Evolutionary conservation across 257 asterid genomes (phyloP).

Genomic region (Primulina tabacum): DNA sequence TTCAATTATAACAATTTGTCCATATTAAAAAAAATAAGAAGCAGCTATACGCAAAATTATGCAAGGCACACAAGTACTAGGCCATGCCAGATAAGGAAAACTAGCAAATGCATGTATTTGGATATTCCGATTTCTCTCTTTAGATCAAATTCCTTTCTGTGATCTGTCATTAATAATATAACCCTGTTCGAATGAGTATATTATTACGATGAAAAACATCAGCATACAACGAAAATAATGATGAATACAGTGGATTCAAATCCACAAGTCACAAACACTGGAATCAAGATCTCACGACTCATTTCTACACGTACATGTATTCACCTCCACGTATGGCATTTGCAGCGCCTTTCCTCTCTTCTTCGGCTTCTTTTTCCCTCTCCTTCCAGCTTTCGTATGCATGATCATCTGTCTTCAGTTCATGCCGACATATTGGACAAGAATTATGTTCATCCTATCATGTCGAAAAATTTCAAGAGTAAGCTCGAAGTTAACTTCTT

Average conservation of each 20-base stretch:
- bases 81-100: neutral
- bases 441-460: conserved; percentile 87
- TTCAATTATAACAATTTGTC: too few relatives aligned
- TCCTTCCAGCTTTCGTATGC: conserved; percentile 91
- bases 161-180: neutral
- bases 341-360: conserved; percentile 95
- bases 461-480: neutral
- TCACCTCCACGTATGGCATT: conserved; percentile 95
- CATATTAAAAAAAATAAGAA: too few relatives aligned
- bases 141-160: neutral
- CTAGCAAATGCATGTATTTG: neutral
- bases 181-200: neutral
- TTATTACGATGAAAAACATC: neutral
- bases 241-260: too few relatives aligned
- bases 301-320: conserved; percentile 78
- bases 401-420: conserved; percentile 88
- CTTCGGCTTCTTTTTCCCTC: conserved; percentile 91
- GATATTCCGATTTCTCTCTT: neutral
- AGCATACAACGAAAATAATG: too few relatives aligned
- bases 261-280: neutral
- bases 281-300: neutral
- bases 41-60: too few relatives aligned
- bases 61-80: neutral
- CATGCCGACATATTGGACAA: conserved; percentile 94
- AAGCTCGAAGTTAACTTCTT: neutral